These are phyloP conservation scores for Trichosporon sp. DNA, from an alignment of 1,284 basidiomycete genomes.

Conservation along the genomic window DNA sequence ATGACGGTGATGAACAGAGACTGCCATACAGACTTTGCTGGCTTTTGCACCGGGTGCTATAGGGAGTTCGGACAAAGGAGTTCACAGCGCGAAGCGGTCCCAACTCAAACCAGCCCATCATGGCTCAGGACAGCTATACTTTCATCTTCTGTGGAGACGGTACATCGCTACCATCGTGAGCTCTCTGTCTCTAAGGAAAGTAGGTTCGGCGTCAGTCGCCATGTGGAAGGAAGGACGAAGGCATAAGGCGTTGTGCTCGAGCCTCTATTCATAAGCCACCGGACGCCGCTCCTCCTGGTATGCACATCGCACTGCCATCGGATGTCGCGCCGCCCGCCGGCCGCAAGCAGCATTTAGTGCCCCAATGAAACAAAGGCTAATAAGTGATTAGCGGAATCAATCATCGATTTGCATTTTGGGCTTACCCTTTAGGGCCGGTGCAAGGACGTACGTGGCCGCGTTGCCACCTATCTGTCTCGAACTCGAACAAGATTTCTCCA, in stretches of 20 bases:
- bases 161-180: too few relatives aligned
- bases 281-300: background rate
- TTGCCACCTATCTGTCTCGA: slow-evolving; percentile 6
- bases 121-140: too few relatives aligned
- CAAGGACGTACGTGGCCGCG: slow-evolving; percentile 7
- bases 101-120: too few relatives aligned
- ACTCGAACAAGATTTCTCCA: slow-evolving; percentile 10
- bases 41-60: too few relatives aligned
- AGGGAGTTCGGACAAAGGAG: too few relatives aligned
- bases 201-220: background rate
- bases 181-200: background rate
- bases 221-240: background rate
- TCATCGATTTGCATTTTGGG: background rate
- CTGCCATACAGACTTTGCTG: too few relatives aligned
- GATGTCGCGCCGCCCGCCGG: too few relatives aligned
- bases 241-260: background rate
- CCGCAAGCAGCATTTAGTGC: background rate
- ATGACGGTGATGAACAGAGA: too few relatives aligned
- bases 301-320: background rate
- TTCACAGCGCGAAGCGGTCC: too few relatives aligned
- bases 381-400: background rate
- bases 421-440: background rate
- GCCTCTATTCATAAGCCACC: slow-evolving; percentile 1
- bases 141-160: too few relatives aligned
- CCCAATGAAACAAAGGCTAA: background rate